Base-by-base conservation (phyloP, 2,329 filamentous ascomycete genomes). In the Aureobasidium sp. region DNA sequence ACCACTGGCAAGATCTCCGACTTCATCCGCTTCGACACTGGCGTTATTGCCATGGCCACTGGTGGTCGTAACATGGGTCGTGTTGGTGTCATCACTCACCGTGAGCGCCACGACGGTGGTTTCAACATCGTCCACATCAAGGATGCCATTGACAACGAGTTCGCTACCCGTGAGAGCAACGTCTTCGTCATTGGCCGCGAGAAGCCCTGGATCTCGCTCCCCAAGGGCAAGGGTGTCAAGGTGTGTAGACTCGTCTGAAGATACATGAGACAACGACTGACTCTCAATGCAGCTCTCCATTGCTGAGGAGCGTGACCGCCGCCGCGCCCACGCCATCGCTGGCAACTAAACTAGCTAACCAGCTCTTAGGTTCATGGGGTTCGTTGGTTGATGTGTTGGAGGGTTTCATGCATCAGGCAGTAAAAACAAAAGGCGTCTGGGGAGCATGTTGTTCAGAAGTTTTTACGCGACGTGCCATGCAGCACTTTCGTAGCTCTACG, bases 41-140 rank as follows among this genome's bases (percentile, higher is more conserved):
- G 93, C 81, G 89, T 91, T 78, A 92, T 99, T 74, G 92, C 89
- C 80, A 99, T 99, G 93, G 89, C 89, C 76, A 99, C 94, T 73
- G 94, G 94, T 88, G 94, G 94, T 87, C 94, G 93, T 79, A 99
- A 99, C 91, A 99, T 97, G 93, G 94, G 94, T 79, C 94, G 94
- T 93, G 93, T 99, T 77, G 94, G 94, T 89, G 93, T 97, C 80
- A 95, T 99, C 84, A 97, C 94, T 75, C 92, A 99, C 87, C 93
- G 94, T 85, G 94, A 99, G 87, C 91, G 94, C 75, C 94, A 99
- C 87, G 94, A 99, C 74, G 94, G 94, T 86, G 94, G 94, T 81
- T 99, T 99, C 90, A 95, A 95, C 87, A 96, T 99, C 76, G 92
- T 99, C 60, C 92, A 97, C 86, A 89, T 99, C 82, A 99, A 99